Evolutionary conservation across 768 basidiomycete species (phyloP).

Genomic region (Termitomyces sp.): DNA sequence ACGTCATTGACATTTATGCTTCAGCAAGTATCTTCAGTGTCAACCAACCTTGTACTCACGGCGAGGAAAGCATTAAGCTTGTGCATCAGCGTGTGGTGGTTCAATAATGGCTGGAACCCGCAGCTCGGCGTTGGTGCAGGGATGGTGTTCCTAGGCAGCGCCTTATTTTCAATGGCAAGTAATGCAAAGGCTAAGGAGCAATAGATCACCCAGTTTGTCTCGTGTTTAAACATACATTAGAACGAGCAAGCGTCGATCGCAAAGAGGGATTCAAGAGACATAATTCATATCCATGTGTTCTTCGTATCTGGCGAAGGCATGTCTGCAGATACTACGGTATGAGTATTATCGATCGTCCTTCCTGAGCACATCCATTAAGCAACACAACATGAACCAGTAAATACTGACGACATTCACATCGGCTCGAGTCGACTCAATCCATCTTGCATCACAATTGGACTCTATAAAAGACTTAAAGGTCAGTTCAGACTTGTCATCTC

Average conservation of each 20-base stretch:
- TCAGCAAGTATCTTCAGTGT: conserved; percentile 72
- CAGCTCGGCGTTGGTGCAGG: conserved; percentile 61
- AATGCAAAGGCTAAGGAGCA: conserved; percentile 17
- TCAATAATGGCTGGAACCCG: conserved; percentile 65
- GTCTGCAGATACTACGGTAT: neutral
- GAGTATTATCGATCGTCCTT: no score
- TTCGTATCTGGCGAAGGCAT: neutral
- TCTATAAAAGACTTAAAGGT: no score
- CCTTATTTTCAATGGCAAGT: conserved; percentile 45
- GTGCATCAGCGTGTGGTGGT: conserved; percentile 82
- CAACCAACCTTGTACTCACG: conserved; percentile 77
- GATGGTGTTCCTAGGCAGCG: conserved; percentile 70
- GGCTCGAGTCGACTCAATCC: no score
- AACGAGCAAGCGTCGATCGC: neutral
- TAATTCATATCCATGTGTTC: neutral
- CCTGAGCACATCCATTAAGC: neutral
- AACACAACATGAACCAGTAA: neutral
- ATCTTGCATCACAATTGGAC: no score
- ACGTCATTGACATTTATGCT: conserved; percentile 2
- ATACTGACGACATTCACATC: neutral
- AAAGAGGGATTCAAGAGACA: neutral
- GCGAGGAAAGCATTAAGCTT: conserved; percentile 77
- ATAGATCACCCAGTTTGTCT: neutral
- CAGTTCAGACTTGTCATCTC: no score
- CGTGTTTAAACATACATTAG: neutral